Conservation (phyloP, 2,329 filamentous ascomycete species). For the Akanthomyces lecanii region DNA sequence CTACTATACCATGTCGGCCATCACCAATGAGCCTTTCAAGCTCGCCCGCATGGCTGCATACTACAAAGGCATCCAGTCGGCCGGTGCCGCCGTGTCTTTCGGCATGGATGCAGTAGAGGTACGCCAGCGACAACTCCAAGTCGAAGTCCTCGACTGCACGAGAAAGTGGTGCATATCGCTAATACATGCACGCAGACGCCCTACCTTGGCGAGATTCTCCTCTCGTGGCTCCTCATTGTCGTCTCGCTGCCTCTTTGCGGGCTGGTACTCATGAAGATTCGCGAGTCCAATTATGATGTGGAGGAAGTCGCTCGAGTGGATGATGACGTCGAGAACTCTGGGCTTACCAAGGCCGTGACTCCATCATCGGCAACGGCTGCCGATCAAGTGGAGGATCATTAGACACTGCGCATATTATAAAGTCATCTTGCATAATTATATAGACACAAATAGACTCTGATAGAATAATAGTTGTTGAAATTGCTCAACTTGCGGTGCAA, state of each 20-base stretch:
- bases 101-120: slow-evolving; percentile 33
- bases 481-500: too few species aligned
- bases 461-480: background rate
- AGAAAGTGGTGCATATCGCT: background rate
- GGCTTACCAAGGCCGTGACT: background rate
- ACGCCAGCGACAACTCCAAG: background rate
- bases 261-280: slow-evolving; percentile 22
- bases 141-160: background rate
- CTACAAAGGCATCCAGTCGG: slow-evolving; percentile 78
- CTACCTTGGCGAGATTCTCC: slow-evolving; percentile 24
- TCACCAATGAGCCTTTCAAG: slow-evolving; percentile 69
- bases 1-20: slow-evolving; percentile 70
- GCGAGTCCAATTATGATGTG: slow-evolving; percentile 25
- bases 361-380: background rate
- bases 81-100: slow-evolving; percentile 56
- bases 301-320: slow-evolving; percentile 22
- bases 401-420: background rate
- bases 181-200: slow-evolving; percentile 19
- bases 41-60: slow-evolving; percentile 73
- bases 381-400: background rate
- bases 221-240: slow-evolving; percentile 24
- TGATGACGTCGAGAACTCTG: slow-evolving; percentile 13
- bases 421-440: background rate
- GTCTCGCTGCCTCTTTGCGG: slow-evolving; percentile 23
- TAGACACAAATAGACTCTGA: background rate